Base-by-base conservation (phyloP, 768 basidiomycete species). In the Pleurotus citrinopileatus region DNA sequence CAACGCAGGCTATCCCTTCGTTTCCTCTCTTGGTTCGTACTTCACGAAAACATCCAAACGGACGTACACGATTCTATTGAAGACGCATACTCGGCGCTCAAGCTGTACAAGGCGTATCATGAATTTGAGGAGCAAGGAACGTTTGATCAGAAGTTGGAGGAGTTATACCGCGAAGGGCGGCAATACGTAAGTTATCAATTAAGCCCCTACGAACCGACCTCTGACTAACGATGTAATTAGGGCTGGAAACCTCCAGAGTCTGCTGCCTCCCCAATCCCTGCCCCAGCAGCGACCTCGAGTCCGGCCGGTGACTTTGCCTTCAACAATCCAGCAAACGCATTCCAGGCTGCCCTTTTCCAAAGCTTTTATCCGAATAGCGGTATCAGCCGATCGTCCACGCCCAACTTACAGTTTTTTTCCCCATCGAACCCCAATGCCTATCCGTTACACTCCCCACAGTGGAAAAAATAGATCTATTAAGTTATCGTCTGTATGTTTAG, bases 11-110 rank as follows among this genome's bases (percentile, higher is more conserved):
- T 98, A 32, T 96, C 94, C 0, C 76, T 99, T 19, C 84, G 93
- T 6, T 99, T 98, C 72, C 78, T 98, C 22, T 84, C 94, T 0
- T 99, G 94, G 93, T 94, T 87, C 67, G 79, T 98, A n/a, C 76
- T 98, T 8, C 80, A 88, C 42, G 86, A 94, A 65, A 85, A 90
- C 61, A 98, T 99, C 54, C 96, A 98, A 68, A 89, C 82, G 2
- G 93, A 94, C 19, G 91, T 85, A 10, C 96, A 99, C 67, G 97
- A 98, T 68, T 98, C 95, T n/a, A 96, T 99, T 60, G 97, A 99
- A 67, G 96, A 98, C 63, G 93, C 94, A 0, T 80, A 83, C 5
- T 91, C 89, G 4, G 94, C 96, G 0, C 72, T 97, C 26, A 78
- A 85, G 59, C 73, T 98, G 27, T 97, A 90, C 71, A 87, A 92